Evolutionary conservation across 371 early-diverging fungal species (phyloP).

Genomic region (Pancytospora philotis): DNA sequence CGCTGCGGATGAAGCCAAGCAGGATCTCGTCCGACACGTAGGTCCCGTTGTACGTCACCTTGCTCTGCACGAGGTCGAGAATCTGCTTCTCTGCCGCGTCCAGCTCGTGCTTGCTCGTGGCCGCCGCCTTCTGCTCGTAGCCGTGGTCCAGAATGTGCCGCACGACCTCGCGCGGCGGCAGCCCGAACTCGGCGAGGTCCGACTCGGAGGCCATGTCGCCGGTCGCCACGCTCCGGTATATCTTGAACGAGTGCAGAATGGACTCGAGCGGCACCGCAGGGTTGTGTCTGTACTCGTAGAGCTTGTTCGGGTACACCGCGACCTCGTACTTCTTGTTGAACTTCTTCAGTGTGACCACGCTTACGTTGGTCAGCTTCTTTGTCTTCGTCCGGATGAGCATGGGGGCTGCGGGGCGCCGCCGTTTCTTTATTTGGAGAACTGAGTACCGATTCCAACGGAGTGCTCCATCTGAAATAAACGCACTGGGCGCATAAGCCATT

Average conservation of each 20-base stretch:
- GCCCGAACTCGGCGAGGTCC: conserved; percentile 25
- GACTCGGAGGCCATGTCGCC: conserved; percentile 46
- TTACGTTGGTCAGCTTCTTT: conserved; percentile 55
- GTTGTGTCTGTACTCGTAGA: conserved; percentile 54
- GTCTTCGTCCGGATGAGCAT: conserved; percentile 54
- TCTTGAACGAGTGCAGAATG: conserved; percentile 43
- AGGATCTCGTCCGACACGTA: conserved; percentile 13
- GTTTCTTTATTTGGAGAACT: too few relatives aligned
- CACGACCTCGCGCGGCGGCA: conserved; percentile 29
- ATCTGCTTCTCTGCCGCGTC: conserved; percentile 43
- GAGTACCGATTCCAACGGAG: too few relatives aligned
- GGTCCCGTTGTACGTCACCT: conserved; percentile 31
- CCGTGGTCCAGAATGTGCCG: conserved; percentile 47
- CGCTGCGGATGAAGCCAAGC: conserved; percentile 28
- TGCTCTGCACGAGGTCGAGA: conserved; percentile 34
- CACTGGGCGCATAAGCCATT: too few relatives aligned
- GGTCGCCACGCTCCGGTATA: conserved; percentile 49
- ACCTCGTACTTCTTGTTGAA: conserved; percentile 47
- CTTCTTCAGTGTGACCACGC: conserved; percentile 48
- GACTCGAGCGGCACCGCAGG: conserved; percentile 20
- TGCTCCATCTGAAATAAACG: too few relatives aligned
- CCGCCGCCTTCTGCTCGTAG: conserved; percentile 46
- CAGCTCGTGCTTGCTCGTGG: conserved; percentile 47
- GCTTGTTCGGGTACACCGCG: conserved; percentile 56
- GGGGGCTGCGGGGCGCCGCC: too few relatives aligned